Percentiles rank a stretch among this genome's conserved stretches.
Conservation (phyloP, 108 stramenopile species). For the Mediolabrus comicus region DNA sequence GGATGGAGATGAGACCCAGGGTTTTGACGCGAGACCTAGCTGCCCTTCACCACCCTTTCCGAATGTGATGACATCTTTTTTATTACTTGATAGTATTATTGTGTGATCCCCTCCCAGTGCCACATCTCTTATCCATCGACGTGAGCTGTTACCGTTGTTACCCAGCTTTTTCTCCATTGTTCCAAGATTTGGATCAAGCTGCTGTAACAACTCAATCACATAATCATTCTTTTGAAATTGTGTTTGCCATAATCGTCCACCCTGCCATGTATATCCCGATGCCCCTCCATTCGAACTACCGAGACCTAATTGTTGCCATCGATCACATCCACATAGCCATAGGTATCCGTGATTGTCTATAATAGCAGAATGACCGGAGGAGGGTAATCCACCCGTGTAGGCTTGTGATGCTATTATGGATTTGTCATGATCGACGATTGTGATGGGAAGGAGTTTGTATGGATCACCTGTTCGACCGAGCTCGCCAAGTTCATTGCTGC, state of each 20-base stretch:
- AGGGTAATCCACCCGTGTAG: conserved; percentile 48
- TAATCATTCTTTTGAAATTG: conserved; percentile 32
- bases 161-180: not conserved
- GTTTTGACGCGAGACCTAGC: conserved; percentile 53
- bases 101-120: conserved; percentile 76
- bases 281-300: conserved; percentile 57
- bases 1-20: conserved; percentile 66
- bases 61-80: conserved; percentile 50
- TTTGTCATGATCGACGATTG: not conserved
- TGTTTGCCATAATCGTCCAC: conserved; percentile 58
- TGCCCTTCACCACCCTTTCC: conserved; percentile 74
- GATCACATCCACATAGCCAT: conserved; percentile 69
- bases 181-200: conserved; percentile 11
- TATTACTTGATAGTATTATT: conserved; percentile 54
- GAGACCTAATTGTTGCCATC: conserved; percentile 76
- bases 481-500: conserved; percentile 32
- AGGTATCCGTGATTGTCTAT: conserved; percentile 47
- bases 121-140: conserved; percentile 54
- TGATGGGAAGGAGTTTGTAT: conserved; percentile 13
- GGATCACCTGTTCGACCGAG: conserved; percentile 19
- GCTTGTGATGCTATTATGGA: conserved; percentile 11
- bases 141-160: not conserved
- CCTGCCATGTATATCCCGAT: conserved; percentile 69
- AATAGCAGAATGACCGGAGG: conserved; percentile 66
- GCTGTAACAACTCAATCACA: conserved; percentile 36